Evolutionary conservation across 345 rosid genomes (phyloP).

Genomic region (Abelmoschus esculentus): DNA sequence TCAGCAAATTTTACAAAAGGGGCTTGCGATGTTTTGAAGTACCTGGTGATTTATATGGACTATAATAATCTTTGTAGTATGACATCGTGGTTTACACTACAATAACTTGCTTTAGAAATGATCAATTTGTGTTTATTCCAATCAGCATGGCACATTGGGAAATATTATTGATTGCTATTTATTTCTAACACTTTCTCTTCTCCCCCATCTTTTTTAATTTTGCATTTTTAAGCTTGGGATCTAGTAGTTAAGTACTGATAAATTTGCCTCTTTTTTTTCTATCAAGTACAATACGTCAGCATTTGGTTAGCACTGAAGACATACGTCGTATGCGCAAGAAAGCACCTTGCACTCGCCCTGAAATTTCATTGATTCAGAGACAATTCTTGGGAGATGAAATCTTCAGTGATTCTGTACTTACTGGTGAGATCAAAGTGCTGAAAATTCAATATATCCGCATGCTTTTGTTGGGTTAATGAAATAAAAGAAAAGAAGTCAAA

Average conservation of each 20-base stretch:
- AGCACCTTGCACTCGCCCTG: conserved; percentile 93
- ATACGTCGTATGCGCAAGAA: conserved; percentile 92
- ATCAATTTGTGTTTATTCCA: not conserved
- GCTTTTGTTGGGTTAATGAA: not conserved
- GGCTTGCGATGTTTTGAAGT: not conserved
- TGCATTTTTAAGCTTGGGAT: not conserved
- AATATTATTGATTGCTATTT: not conserved
- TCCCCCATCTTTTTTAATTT: not conserved
- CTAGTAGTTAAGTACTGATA: conserved; percentile 12
- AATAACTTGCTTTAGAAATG: not conserved
- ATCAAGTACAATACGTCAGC: conserved; percentile 77
- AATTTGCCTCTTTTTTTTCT: conserved; percentile 22
- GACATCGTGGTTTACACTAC: not conserved
- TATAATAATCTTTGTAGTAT: not conserved
- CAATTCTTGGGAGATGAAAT: conserved; percentile 70
- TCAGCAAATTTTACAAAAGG: not conserved
- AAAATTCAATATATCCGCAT: conserved; percentile 10
- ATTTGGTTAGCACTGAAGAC: conserved; percentile 76
- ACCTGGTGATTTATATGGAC: not conserved
- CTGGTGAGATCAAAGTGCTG: conserved; percentile 53
- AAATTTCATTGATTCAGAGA: conserved; percentile 77
- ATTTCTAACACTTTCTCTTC: not conserved
- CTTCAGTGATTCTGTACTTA: conserved; percentile 50
- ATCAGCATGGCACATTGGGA: not conserved
- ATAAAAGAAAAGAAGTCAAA: not conserved